Base-by-base conservation (phyloP, 768 basidiomycete species). In the Lentinula boryana region DNA sequence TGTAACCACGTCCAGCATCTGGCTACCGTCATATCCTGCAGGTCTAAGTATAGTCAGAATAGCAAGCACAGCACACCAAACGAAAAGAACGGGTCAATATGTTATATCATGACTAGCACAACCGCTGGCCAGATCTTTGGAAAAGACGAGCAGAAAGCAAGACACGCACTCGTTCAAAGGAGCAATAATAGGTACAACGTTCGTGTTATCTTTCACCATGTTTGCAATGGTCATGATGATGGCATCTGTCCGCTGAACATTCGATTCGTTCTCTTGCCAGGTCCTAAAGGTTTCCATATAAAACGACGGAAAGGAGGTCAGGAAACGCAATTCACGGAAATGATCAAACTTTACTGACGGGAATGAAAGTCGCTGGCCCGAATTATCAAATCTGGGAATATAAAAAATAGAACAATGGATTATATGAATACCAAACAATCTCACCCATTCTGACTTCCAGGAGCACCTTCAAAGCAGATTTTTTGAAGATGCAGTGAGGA, bases 361-460 rank as follows among this genome's bases (percentile, higher is more conserved):
- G 64, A 71, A 82, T 9, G 77, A 60, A 62, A 84, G 69, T 61
- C 72, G 82, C 54, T 86, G 87, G 18, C 91, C 91, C 50, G 90
- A 92, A 66, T 93, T 93, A 67, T 93, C 91, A 66, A 84, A 93
- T 21, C 91, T 55, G 55, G 21, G 32, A 21, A 36, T 9, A 48
- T 8, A 51, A 23, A 16, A 36, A 15, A 40, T 21, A 40, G 31
- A 51, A 36, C 31, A 10, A 16, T 18, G 5, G n/a, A n/a, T 40
- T 5, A 56, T 54, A 8, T 8, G 0, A 10, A 16, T 16, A 38
- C 36, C 13, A 23, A 48, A 60, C 61, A 61, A 43, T 71, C 79
- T 51, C 60, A 88, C 88, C 85, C 89, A 64, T 92, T 91, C 72
- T 94, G 90, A 69, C 88, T 89, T 15, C 93, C 93, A 1, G 93